Evolutionary conservation across 495 filamentous ascomycete species (phyloP).

Genomic region (Penicillium argentinense): DNA sequence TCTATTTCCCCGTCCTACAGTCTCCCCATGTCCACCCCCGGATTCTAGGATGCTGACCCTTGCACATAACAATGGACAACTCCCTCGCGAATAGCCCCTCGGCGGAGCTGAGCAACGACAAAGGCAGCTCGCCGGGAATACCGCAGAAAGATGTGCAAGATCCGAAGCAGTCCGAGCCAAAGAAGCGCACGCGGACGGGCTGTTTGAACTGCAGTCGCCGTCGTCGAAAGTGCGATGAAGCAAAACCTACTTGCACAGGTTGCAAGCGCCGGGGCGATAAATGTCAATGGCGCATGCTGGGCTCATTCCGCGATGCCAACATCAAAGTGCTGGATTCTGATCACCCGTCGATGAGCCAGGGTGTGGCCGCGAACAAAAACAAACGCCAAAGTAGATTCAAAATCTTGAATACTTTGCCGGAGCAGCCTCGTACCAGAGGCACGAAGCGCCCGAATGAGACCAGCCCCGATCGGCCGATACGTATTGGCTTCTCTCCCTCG

Average conservation of each 20-base stretch:
- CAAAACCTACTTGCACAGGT: constrained; percentile 30
- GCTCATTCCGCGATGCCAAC: constrained; percentile 37
- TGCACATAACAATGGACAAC: constrained; percentile 3
- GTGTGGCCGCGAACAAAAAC: constrained; percentile 12
- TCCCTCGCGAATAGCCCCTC: neutral
- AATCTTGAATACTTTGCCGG: constrained; percentile 21
- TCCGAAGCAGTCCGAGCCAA: constrained; percentile 10
- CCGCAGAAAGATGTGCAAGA: constrained; percentile 4
- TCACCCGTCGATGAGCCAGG: constrained; percentile 34
- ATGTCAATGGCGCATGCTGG: constrained; percentile 35
- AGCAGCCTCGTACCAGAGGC: neutral
- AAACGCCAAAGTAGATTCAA: constrained; percentile 33
- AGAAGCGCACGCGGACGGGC: constrained; percentile 34
- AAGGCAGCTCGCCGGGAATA: neutral
- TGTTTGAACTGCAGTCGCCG: constrained; percentile 36
- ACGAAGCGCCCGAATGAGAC: neutral
- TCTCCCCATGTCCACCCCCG: constrained; percentile 2
- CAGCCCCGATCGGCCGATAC: neutral
- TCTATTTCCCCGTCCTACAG: constrained; percentile 6
- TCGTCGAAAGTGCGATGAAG: constrained; percentile 35
- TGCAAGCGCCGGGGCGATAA: constrained; percentile 32
- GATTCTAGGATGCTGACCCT: neutral
- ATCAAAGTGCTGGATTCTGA: constrained; percentile 30
- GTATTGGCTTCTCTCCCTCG: neutral
- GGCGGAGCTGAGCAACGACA: neutral